Percentiles rank a stretch among this genome's conserved stretches.
phyloP scores from a whole-genome alignment of 2,329 filamentous ascomycete species.

The Phyllosticta citrichinensis region DNA sequence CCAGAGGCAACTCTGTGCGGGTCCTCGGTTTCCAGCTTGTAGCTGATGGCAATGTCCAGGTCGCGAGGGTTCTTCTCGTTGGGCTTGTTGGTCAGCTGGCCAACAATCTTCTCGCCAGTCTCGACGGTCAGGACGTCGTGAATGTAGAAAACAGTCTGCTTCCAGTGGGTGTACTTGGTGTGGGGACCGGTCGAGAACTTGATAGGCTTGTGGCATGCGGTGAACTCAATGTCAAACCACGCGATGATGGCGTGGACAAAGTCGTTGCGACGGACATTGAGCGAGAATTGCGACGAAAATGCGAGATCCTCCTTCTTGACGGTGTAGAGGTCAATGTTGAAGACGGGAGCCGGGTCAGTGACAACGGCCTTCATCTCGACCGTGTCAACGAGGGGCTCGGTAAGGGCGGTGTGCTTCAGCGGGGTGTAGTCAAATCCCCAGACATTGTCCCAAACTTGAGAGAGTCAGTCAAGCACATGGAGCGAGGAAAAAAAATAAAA shows the following conservation, averaged over 20 bases:
- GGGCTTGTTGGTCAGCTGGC: slow-evolving; percentile 69
- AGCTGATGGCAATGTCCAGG: slow-evolving; percentile 80
- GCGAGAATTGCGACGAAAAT: slow-evolving; percentile 69
- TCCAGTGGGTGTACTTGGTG: slow-evolving; percentile 99
- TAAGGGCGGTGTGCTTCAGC: slow-evolving; percentile 85
- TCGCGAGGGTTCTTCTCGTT: slow-evolving; percentile 93
- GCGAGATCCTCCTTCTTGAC: slow-evolving; percentile 74
- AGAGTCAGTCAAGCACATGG: slow-evolving; percentile 13
- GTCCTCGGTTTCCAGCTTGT: slow-evolving; percentile 71
- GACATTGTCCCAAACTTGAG: slow-evolving; percentile 93
- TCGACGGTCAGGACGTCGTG: slow-evolving; percentile 87
- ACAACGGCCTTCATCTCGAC: slow-evolving; percentile 96
- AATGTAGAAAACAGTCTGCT: slow-evolving; percentile 98
- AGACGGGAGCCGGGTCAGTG: slow-evolving; percentile 75
- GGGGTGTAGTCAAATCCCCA: slow-evolving; percentile 96
- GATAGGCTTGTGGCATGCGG: slow-evolving; percentile 95
- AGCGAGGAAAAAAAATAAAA: not conserved
- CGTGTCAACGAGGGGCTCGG: slow-evolving; percentile 92
- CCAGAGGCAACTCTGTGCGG: slow-evolving; percentile 58
- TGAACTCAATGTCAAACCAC: slow-evolving; percentile 99
- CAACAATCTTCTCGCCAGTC: slow-evolving; percentile 68
- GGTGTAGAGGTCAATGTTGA: slow-evolving; percentile 88
- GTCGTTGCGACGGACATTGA: slow-evolving; percentile 74
- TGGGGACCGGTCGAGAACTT: slow-evolving; percentile 94
- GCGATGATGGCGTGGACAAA: slow-evolving; percentile 94